Percentiles rank a stretch among this genome's conserved stretches.
Conservation (phyloP, 108 stramenopile species). For the Skeletonema tropicum region DNA sequence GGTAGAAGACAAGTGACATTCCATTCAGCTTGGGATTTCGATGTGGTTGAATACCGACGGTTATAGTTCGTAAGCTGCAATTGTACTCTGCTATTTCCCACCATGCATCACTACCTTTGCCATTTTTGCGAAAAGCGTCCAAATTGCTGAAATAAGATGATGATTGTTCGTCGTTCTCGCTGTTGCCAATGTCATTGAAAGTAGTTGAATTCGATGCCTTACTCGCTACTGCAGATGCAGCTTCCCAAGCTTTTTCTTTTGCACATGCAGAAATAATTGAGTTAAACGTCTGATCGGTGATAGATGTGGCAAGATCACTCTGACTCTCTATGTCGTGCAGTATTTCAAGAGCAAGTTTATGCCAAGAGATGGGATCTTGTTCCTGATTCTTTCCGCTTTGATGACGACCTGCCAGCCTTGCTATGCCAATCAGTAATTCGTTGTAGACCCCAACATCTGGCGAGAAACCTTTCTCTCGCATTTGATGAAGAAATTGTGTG, state of each 20-base stretch:
- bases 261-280: slow-evolving; percentile 38
- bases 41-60: slow-evolving; percentile 53
- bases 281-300: slow-evolving; percentile 35
- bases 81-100: slow-evolving; percentile 44
- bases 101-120: slow-evolving; percentile 48
- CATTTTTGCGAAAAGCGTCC: slow-evolving; percentile 33
- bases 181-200: not conserved
- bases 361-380: slow-evolving; percentile 17
- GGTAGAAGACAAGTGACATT: slow-evolving; percentile 44
- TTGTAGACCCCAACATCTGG: slow-evolving; percentile 39
- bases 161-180: not conserved
- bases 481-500: slow-evolving; percentile 26
- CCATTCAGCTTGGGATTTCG: slow-evolving; percentile 49
- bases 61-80: slow-evolving; percentile 5
- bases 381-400: not conserved
- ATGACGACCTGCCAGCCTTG: slow-evolving; percentile 34
- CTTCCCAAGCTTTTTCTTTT: slow-evolving; percentile 37
- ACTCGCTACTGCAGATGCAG: slow-evolving; percentile 21
- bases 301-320: not conserved
- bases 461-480: slow-evolving; percentile 29
- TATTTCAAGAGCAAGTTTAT: slow-evolving; percentile 34
- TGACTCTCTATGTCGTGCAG: slow-evolving; percentile 24
- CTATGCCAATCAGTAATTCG: slow-evolving; percentile 30
- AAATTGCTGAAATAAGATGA: slow-evolving; percentile 41
- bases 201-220: not conserved